phyloP scores from a whole-genome alignment of 1,139 yeast species.

The Scheffersomyces cryptocercus region DNA sequence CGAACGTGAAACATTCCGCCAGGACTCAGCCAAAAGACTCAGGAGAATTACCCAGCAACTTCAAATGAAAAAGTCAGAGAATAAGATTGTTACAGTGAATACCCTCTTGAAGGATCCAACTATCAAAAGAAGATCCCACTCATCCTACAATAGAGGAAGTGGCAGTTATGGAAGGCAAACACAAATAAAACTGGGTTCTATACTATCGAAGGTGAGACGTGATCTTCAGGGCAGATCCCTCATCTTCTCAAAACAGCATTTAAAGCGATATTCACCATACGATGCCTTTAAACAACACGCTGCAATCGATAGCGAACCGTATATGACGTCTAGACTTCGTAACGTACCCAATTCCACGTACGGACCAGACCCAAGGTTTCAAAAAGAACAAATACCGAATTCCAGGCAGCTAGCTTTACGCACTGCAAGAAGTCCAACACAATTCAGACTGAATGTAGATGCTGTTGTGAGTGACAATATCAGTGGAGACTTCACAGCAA shows the following conservation, averaged over 20 bases:
- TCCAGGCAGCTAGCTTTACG: background rate
- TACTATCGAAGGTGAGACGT: conserved; percentile 35
- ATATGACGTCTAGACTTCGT: conserved; percentile 1
- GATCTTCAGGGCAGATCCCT: conserved; percentile 35
- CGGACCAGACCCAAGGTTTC: background rate
- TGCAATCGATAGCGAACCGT: background rate
- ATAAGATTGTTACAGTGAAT: conserved; percentile 44
- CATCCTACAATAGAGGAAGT: conserved; percentile 4
- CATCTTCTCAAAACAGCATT: conserved; percentile 28
- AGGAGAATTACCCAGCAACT: conserved; percentile 45
- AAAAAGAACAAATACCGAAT: conserved; percentile 3
- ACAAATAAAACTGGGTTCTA: conserved; percentile 24
- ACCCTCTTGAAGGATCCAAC: conserved; percentile 43
- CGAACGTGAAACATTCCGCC: conserved; percentile 49
- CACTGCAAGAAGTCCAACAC: background rate
- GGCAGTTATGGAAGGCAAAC: conserved; percentile 5
- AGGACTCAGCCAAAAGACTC: conserved; percentile 50
- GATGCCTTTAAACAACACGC: conserved; percentile 18
- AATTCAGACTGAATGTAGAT: background rate
- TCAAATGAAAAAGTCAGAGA: conserved; percentile 44
- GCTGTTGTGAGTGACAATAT: too few relatives aligned
- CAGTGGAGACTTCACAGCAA: background rate
- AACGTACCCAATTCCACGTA: conserved; percentile 3
- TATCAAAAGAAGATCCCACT: conserved; percentile 22
- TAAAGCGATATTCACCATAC: conserved; percentile 25